Base-by-base conservation (phyloP, 805 yeast species). In the Lachancea dasiensis region DNA sequence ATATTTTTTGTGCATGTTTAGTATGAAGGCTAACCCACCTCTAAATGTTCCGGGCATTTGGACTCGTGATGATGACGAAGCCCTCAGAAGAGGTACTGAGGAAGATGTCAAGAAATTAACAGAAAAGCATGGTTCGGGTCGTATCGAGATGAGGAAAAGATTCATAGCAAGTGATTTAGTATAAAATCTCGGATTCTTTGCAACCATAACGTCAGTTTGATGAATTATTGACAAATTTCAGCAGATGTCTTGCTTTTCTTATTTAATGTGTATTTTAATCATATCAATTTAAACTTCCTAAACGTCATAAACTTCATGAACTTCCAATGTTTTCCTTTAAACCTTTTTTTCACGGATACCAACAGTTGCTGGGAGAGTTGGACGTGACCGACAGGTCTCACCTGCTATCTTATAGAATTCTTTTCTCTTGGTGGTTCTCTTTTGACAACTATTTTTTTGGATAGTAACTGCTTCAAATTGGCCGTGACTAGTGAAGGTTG, bases 401-500 rank as follows among this genome's bases (percentile, higher is more conserved):
- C 10, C 24, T n/a, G n/a, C 21, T 26, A 37, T 21, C 34, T 54
- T 10, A 56, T 38, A 9, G 63, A 56, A 31, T 54, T 51, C 24
- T 44, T 47, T 2, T 43, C 40, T 19, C 63, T 45, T 6, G 49
- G 45, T 1, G 46, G 46, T 52, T 86, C 95, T 43, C 69, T 77
- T 47, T 81, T 82, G 5, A 82, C 70, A 1, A 87, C 67, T 4
- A 80, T 43, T 17, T 82, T 72, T 40, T 69, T 75, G 10, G 81
- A 72, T 24, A 89, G 64, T 32, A 89, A 61, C 34, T 54, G 53
- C 37, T 89, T 67, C 46, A 89, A 60, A 25, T 79, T 34, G 11
- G 27, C 40, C 9, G 40, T 42, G 5, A 32, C 33, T 15, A 38
- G 25, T 22, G 40, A 23, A 25, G 39, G 16, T 13, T 32, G 34